Conservation (phyloP, 73 alveolate species). For the Symbiodinium natans region DNA sequence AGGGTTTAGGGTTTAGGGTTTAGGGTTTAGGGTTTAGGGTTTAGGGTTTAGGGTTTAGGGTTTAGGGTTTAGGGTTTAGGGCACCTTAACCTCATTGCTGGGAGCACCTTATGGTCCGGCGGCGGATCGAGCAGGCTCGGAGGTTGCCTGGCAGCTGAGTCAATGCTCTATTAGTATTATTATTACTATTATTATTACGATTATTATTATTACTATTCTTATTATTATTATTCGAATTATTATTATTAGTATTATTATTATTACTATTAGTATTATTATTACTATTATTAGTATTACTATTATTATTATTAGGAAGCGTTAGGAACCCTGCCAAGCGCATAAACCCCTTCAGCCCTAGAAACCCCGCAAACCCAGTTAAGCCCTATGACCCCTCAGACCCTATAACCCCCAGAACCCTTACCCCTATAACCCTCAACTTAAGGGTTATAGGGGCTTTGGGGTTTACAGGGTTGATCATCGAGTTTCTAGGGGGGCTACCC, state of each 20-base stretch:
- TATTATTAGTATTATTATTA: too few species aligned
- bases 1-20: too few species aligned
- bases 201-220: too few species aligned
- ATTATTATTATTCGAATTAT: too few species aligned
- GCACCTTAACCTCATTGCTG: background rate
- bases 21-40: background rate
- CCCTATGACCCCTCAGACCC: background rate
- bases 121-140: conserved; percentile 75
- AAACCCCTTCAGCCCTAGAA: background rate
- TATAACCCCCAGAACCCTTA: background rate
- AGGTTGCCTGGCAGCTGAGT: conserved; percentile 7
- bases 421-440: background rate
- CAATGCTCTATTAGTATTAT: too few species aligned
- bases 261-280: too few species aligned
- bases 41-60: background rate
- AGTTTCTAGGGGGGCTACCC: too few species aligned
- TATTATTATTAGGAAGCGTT: too few species aligned
- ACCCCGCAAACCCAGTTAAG: background rate
- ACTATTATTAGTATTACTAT: too few species aligned
- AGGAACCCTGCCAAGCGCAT: background rate
- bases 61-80: background rate
- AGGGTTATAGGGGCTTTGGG: too few species aligned
- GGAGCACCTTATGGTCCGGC: conserved; percentile 85
- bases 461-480: too few species aligned
- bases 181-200: too few species aligned